Percentiles rank a stretch among this genome's conserved stretches.
These are phyloP conservation scores for Nematocida major DNA, from an alignment of 371 early-diverging fungal genomes.

Conservation along the genomic window DNA sequence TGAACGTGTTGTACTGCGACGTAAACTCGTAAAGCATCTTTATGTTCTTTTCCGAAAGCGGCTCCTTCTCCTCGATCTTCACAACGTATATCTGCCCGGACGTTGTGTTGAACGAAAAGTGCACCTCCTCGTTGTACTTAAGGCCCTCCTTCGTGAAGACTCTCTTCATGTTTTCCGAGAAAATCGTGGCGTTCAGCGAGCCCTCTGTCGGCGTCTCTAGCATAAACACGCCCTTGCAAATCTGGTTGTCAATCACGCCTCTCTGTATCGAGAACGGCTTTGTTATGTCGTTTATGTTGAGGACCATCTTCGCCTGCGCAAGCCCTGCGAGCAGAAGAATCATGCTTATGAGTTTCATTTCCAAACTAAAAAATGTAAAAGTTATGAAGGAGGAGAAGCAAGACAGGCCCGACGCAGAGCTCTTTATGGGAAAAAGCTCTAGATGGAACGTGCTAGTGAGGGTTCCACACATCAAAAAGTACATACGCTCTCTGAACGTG, in stretches of 20 bases:
- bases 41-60: slow-evolving; percentile 48
- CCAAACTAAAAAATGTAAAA: slow-evolving; percentile 24
- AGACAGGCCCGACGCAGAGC: neutral
- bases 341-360: slow-evolving; percentile 31
- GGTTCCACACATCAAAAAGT: neutral
- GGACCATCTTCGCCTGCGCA: slow-evolving; percentile 3
- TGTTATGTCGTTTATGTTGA: slow-evolving; percentile 12
- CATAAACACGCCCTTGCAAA: slow-evolving; percentile 56
- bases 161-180: slow-evolving; percentile 47
- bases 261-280: slow-evolving; percentile 9
- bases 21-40: slow-evolving; percentile 27
- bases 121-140: slow-evolving; percentile 26
- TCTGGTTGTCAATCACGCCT: slow-evolving; percentile 57
- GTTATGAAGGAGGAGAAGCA: slow-evolving; percentile 2
- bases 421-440: neutral
- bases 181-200: slow-evolving; percentile 33
- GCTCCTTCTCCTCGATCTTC: slow-evolving; percentile 19
- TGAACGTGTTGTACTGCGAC: slow-evolving; percentile 64
- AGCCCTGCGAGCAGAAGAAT: neutral
- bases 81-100: slow-evolving; percentile 52
- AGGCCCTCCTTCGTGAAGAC: slow-evolving; percentile 48
- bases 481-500: slow-evolving; percentile 26
- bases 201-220: slow-evolving; percentile 30
- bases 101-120: slow-evolving; percentile 61
- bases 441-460: slow-evolving; percentile 6